Evolutionary conservation across 768 basidiomycete species (phyloP), one percentile per base, ranked within the genome.

Genomic region (Boletus coccyginus): DNA sequence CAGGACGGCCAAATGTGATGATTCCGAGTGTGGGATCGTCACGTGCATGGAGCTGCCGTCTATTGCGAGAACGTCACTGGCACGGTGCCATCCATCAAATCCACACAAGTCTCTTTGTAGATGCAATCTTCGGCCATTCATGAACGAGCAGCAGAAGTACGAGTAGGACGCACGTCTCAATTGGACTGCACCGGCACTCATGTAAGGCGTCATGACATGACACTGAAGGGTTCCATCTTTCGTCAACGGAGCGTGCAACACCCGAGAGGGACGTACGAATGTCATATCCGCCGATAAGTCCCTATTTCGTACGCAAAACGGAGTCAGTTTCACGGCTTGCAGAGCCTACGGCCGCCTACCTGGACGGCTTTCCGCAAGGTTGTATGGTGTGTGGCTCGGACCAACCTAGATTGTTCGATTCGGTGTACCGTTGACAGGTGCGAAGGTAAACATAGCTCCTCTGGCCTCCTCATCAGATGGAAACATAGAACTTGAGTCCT

Each of bases 261-360:
- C 3, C 3, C 7, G 10, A 35, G 33, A 13, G 13, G 13, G 5
- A 56, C 72, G 46, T 47, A 79, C 78, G n/a, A 2, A 21, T 21
- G 21, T 21, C 16, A 82, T 75, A 60, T 85, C 83, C 7, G n/a
- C 82, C 82, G 4, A 79, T 65, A 12, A 86, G 70, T 7, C 75
- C 7, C 72, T 67, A 10, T 73, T 73, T 17, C 62, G 66, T 3
- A 74, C 73, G 45, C 71, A 80, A 5, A 70, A 71, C 0, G 75
- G 71, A 11, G 83, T 65, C 7, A 72, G 71, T 14, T 71, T 72
- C 32, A 83, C 62, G 33, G 69, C 68, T 48, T 79, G 75, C 33
- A 83, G 60, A 3, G 21, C 21, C 21, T 21, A 21, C 21, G 21
- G 21, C 21, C 2, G 76, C 75, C 78, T 80, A 83, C 62, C 66